A percentile compares a stretch with the other conserved stretches of the same genome.
Conservation (phyloP, 176 grass and related monocot species). For the Neostapfia colusana region DNA sequence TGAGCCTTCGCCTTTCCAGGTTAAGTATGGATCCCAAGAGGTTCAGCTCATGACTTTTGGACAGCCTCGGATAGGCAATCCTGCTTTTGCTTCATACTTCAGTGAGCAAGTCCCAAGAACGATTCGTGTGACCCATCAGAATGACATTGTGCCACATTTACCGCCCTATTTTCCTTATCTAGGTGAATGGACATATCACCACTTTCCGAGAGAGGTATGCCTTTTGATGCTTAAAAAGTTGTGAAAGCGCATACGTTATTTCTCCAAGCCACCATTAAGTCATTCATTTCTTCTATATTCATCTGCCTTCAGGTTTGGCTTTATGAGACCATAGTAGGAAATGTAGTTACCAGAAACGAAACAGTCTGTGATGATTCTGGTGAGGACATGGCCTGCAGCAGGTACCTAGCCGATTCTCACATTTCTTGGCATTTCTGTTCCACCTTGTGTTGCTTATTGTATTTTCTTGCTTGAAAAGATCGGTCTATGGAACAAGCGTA, state of each 20-base stretch:
- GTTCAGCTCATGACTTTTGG: conserved; percentile 82
- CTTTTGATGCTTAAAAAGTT: background rate
- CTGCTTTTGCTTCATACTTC: conserved; percentile 82
- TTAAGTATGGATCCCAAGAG: conserved; percentile 59
- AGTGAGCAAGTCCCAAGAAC: conserved; percentile 57
- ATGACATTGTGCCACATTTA: conserved; percentile 90
- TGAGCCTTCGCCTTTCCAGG: conserved; percentile 42
- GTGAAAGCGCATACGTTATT: background rate
- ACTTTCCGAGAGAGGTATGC: conserved; percentile 85
- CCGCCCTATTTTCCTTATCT: conserved; percentile 83
- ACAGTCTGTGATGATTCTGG: conserved; percentile 75
- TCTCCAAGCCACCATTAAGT: background rate
- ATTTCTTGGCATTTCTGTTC: conserved; percentile 16
- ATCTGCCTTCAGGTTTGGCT: conserved; percentile 68
- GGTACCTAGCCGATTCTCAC: conserved; percentile 41
- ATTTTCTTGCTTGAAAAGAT: conserved; percentile 53
- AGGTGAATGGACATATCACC: conserved; percentile 75
- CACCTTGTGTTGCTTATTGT: conserved; percentile 9
- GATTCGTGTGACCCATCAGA: conserved; percentile 79
- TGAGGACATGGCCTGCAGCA: conserved; percentile 90
- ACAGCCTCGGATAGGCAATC: conserved; percentile 89
- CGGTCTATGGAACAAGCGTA: conserved; percentile 78
- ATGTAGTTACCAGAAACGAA: conserved; percentile 45
- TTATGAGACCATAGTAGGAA: conserved; percentile 51
- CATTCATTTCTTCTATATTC: conserved; percentile 26